These are phyloP conservation scores for Thuja plicata DNA, from an alignment of 83 land plant genomes.

Conservation along the genomic window DNA sequence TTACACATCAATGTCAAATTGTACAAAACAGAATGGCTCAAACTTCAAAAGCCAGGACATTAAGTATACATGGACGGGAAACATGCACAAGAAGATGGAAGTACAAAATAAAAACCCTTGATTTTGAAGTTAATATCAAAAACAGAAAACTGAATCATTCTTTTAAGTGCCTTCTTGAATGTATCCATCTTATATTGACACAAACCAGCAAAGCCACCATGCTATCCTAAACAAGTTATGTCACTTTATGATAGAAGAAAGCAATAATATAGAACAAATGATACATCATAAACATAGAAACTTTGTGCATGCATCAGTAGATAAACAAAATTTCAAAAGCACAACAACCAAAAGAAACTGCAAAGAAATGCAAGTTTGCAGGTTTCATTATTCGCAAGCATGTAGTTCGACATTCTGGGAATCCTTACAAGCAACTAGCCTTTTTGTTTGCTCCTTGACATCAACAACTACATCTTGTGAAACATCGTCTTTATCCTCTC, in stretches of 20 bases:
- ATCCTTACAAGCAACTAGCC: slow-evolving; percentile 34
- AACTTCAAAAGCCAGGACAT: not conserved
- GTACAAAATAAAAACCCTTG: not conserved
- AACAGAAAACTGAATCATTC: slow-evolving; percentile 19
- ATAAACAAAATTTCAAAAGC: not conserved
- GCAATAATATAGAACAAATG: not conserved
- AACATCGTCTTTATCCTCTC: slow-evolving; percentile 35
- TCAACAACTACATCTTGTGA: not conserved
- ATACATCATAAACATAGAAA: not conserved
- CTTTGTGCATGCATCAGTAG: not conserved
- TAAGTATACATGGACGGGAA: not conserved
- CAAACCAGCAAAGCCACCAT: slow-evolving; percentile 60
- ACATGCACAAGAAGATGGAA: not conserved
- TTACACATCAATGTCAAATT: not conserved
- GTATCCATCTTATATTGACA: slow-evolving; percentile 74
- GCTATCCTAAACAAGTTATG: slow-evolving; percentile 49
- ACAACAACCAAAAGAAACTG: not conserved
- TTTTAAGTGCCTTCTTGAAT: slow-evolving; percentile 57
- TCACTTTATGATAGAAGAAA: not conserved
- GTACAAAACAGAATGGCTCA: not conserved
- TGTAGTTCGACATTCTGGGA: slow-evolving; percentile 18
- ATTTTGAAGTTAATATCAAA: not conserved
- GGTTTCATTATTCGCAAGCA: not conserved
- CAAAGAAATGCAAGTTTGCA: not conserved
- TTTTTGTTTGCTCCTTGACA: slow-evolving; percentile 29